These are phyloP conservation scores for Colletotrichum tofieldiae DNA, from an alignment of 2,329 filamentous ascomycete genomes.

Conservation along the genomic window DNA sequence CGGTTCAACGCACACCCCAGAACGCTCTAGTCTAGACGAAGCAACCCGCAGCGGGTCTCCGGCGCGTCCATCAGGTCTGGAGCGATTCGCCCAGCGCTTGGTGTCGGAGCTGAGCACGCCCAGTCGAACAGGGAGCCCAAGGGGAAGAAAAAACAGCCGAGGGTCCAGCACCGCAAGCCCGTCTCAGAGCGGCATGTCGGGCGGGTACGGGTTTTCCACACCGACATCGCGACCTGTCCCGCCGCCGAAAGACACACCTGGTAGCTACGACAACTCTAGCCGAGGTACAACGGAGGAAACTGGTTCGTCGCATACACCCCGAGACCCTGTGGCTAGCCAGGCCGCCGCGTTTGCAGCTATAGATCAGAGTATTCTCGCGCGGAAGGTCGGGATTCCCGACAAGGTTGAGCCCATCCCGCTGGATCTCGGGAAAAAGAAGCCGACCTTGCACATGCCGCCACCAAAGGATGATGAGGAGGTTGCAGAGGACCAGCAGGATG, in stretches of 20 bases:
- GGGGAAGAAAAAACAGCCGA: slow-evolving; percentile 64
- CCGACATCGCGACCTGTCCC: slow-evolving; percentile 55
- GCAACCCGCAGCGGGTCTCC: slow-evolving; percentile 65
- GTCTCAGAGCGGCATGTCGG: slow-evolving; percentile 49
- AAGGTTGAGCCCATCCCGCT: slow-evolving; percentile 65
- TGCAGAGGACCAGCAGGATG: slow-evolving; percentile 49
- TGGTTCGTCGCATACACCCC: slow-evolving; percentile 29
- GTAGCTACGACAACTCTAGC: slow-evolving; percentile 55
- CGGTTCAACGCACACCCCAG: slow-evolving; percentile 54
- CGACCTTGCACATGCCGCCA: slow-evolving; percentile 42
- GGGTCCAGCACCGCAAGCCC: slow-evolving; percentile 52
- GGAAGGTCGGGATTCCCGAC: slow-evolving; percentile 66
- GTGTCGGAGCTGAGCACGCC: slow-evolving; percentile 72
- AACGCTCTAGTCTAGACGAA: slow-evolving; percentile 62
- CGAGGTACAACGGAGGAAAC: slow-evolving; percentile 48
- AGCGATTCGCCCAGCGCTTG: slow-evolving; percentile 75
- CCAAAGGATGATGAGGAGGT: slow-evolving; percentile 46
- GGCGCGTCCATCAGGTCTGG: slow-evolving; percentile 68
- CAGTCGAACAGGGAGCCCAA: slow-evolving; percentile 65
- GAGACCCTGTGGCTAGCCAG: slow-evolving; percentile 62
- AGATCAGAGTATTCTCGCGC: slow-evolving; percentile 73
- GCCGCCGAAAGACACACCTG: slow-evolving; percentile 61
- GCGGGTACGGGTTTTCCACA: slow-evolving; percentile 51
- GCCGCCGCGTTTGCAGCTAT: slow-evolving; percentile 74
- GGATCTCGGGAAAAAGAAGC: slow-evolving; percentile 55